A percentile compares a stretch with the other conserved stretches of the same genome.
Evolutionary conservation across 2,329 filamentous ascomycete species (phyloP).

Genomic region (Sporothrix curviconia): DNA sequence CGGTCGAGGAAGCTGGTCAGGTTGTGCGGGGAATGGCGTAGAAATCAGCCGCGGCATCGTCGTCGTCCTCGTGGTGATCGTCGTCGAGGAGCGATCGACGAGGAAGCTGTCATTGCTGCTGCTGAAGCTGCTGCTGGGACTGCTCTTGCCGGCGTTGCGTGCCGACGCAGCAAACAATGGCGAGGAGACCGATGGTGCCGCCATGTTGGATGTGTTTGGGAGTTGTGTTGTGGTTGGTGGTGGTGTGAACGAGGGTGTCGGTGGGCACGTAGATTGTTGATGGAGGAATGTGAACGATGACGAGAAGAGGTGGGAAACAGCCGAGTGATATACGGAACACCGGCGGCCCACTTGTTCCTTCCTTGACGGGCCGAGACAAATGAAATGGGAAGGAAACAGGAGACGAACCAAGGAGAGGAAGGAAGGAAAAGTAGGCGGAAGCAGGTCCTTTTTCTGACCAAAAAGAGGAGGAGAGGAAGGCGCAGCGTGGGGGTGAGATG

Average conservation of each 20-base stretch:
- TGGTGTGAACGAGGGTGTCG: not conserved
- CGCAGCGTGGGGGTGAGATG: too few relatives aligned
- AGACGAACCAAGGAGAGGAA: too few relatives aligned
- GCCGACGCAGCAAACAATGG: not conserved
- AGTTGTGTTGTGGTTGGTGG: not conserved
- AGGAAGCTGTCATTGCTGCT: not conserved
- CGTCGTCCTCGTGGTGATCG: not conserved
- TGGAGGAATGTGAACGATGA: not conserved
- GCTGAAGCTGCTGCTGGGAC: not conserved
- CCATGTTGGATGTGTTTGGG: too few relatives aligned
- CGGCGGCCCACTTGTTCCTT: too few relatives aligned
- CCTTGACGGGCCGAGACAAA: too few relatives aligned
- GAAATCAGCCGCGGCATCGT: not conserved
- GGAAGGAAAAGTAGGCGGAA: too few relatives aligned
- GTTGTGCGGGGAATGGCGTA: not conserved
- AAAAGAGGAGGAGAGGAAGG: too few relatives aligned
- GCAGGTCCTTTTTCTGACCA: too few relatives aligned
- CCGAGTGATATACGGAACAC: not conserved
- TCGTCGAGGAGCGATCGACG: not conserved
- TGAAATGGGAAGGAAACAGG: too few relatives aligned
- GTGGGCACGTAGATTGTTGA: not conserved
- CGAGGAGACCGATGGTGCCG: not conserved
- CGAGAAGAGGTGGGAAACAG: too few relatives aligned
- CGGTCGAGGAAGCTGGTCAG: conserved; percentile 13
- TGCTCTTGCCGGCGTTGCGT: not conserved